Evolutionary conservation across 306 rosid genomes (phyloP), one percentile per base, ranked within the genome.

Genomic region (Alnus glutinosa): DNA sequence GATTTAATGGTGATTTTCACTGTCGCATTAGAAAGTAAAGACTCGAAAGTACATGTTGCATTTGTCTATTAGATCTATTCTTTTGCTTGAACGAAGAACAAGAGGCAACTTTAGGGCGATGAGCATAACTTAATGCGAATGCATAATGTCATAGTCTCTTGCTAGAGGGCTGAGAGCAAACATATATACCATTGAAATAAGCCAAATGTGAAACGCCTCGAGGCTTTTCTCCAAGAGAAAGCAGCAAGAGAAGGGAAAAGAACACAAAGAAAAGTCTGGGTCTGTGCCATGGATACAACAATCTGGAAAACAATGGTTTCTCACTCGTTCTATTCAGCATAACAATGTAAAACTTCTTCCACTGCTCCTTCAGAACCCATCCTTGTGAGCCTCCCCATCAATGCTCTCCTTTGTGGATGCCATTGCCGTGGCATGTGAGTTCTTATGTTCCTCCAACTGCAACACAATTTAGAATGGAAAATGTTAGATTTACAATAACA

Each of bases 391-490:
- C 80, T 90, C 94, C 67, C 46, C 80, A 12, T 87, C 93, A 32
- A 82, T 58, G 48, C 85, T 80, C 76, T 92, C 97, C 83, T 89
- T 89, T 9, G 85, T 80, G 14, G 94, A 83, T 67, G 79, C 46
- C 18, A 74, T 30, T 49, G 86, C 81, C 64, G 61, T 68, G 55
- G 83, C 74, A 19, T 84, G 86, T 1, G 89, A 84, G 71, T 66
- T 81, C 86, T 87, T 90, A 71, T 88, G 78, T 80, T 88, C 94
- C 81, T 92, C 96, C 75, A 92, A 79, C 98, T 94, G 91, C 74
- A 83, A 75, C 55, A 73, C 70, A 75, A 55, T 28, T 84, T 44
- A 50, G 32, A 71, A 57, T 66, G n/a, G n/a, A n/a, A n/a, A n/a
- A n/a, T n/a, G n/a, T n/a, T n/a, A n/a, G n/a, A n/a, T n/a, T n/a